Evolutionary conservation across 495 filamentous ascomycete genomes (phyloP), one percentile per base, ranked within the genome.

Genomic region (Cercophora sp.): DNA sequence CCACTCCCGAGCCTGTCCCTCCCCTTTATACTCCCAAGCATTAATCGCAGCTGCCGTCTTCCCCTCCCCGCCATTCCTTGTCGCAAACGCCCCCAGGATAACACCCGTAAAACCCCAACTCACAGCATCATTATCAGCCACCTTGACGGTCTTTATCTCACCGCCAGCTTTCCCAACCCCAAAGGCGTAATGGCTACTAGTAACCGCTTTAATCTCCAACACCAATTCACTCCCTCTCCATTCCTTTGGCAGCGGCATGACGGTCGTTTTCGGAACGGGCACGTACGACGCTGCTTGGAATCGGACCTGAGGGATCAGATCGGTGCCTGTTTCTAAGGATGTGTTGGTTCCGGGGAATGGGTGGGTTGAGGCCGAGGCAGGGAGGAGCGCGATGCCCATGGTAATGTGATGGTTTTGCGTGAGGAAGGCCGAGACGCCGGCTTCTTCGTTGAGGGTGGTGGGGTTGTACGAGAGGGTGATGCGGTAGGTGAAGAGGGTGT

Each of bases 401-500:
- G 79, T 75, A 8, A 79, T 52, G 44, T 80, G 78, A 49, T 79
- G 75, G 55, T 74, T 77, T 56, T 81, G 77, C 13, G 70, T 75
- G 16, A 78, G 59, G 54, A 81, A 81, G 3, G 70, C 64, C 0
- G 70, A 67, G 8, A 77, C 62, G 8, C 74, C 74, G 24, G 67
- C 69, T 47, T 77, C 72, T 35, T 74, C 62, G 43, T 66, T 71
- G 8, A 52, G 4, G 1, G 34, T 43, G 1, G 51, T 56, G 0
- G 75, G 76, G 0, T 59, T 25, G 52, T 75, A 79, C 15, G 66
- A 61, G 5, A 79, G 31, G 52, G 68, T 56, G n/a, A 74, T 68
- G 36, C 56, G 65, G 54, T 63, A 79, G 8, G 66, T 70, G 46
- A 80, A 81, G 0, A 79, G 63, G 0, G 76, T 76, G 50, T 79